Conservation (phyloP, 176 grass and related monocot genomes). For the Sorghum bicolor region DNA sequence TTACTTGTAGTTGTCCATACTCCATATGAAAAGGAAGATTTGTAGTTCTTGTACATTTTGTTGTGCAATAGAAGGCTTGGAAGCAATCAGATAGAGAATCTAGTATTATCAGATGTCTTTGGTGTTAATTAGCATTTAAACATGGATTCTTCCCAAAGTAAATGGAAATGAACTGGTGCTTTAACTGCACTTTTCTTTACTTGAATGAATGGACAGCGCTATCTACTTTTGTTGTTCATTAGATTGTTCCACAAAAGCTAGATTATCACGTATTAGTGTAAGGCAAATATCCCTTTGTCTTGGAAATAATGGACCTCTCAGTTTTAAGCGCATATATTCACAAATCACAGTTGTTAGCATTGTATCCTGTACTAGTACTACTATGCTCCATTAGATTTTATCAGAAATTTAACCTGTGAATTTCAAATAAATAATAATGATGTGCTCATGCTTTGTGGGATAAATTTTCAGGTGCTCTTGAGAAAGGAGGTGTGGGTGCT, state of each 20-base stretch:
- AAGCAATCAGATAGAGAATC: neutral
- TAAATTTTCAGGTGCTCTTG: conserved; percentile 59
- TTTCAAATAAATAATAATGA: neutral
- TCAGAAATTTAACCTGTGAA: neutral
- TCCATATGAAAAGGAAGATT: neutral
- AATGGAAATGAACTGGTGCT: neutral
- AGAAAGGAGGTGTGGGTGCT: conserved; percentile 80
- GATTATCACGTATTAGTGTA: neutral
- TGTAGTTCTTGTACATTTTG: neutral
- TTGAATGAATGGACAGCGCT: neutral
- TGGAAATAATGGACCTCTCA: neutral
- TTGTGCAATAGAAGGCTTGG: neutral
- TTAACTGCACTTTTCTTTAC: neutral
- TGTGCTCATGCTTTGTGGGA: neutral
- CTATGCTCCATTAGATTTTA: neutral
- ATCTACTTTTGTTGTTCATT: neutral
- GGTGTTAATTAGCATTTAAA: neutral
- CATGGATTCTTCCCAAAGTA: neutral
- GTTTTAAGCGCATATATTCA: neutral
- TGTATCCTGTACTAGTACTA: neutral
- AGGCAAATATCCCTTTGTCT: neutral
- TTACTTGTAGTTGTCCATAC: neutral
- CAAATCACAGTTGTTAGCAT: neutral
- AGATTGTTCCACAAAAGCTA: neutral
- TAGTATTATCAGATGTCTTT: neutral